Evolutionary conservation across 768 basidiomycete genomes (phyloP).

Genomic region (Kwoniella sp.): DNA sequence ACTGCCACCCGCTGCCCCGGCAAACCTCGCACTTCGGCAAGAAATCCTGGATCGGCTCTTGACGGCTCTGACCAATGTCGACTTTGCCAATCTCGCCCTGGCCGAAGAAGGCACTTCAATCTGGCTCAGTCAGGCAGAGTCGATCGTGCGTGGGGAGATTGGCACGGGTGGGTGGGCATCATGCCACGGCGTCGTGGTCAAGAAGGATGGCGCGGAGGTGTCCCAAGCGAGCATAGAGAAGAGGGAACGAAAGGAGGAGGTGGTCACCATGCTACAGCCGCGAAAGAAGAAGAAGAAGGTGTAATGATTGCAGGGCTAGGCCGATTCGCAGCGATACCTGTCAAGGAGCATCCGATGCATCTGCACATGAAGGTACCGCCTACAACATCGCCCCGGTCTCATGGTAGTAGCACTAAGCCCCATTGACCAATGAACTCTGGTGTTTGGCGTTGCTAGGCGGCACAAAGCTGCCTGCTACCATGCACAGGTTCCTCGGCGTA

Average conservation of each 20-base stretch:
- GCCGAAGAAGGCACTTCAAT: slow-evolving; percentile 67
- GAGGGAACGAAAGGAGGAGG: slow-evolving; percentile 22
- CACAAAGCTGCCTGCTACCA: slow-evolving; percentile 65
- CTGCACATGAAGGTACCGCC: no score
- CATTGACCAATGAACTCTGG: not conserved
- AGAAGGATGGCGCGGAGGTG: slow-evolving; percentile 4
- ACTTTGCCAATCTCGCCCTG: slow-evolving; percentile 67
- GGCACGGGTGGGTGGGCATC: slow-evolving; percentile 27
- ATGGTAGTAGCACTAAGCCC: not conserved
- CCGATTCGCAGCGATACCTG: no score
- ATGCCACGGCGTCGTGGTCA: slow-evolving; percentile 19
- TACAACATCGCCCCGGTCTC: no score
- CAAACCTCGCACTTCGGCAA: slow-evolving; percentile 22
- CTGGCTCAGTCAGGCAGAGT: slow-evolving; percentile 55
- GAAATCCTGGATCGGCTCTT: slow-evolving; percentile 68
- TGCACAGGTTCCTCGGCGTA: slow-evolving; percentile 86
- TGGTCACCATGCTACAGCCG: slow-evolving; percentile 39
- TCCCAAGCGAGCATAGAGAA: slow-evolving; percentile 1
- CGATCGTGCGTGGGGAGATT: slow-evolving; percentile 31
- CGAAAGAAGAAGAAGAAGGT: slow-evolving; percentile 45
- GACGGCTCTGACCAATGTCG: slow-evolving; percentile 66
- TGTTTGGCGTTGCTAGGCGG: slow-evolving; percentile 31
- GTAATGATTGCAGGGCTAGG: no score
- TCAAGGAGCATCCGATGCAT: no score
- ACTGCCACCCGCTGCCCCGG: no score